Conservation (phyloP, 495 filamentous ascomycete genomes). For the Hypoxylon subgilvum region DNA sequence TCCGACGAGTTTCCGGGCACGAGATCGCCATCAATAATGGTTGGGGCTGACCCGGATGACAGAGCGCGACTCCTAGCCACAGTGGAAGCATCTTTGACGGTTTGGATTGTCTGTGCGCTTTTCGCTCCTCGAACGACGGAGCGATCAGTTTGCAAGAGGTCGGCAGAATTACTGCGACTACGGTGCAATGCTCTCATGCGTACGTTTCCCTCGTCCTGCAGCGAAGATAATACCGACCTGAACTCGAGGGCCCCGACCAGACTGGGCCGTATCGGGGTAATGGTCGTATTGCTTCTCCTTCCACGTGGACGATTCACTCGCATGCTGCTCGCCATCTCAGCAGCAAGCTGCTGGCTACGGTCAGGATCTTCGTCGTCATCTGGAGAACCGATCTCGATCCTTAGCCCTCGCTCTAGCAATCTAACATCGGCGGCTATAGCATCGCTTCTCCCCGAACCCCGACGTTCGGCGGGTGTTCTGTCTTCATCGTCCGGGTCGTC, state of each 20-base stretch:
- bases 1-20: slow-evolving; percentile 14
- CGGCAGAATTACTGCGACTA: slow-evolving; percentile 74
- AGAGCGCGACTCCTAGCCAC: slow-evolving; percentile 27
- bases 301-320: slow-evolving; percentile 75
- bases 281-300: slow-evolving; percentile 70
- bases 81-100: slow-evolving; percentile 10
- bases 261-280: slow-evolving; percentile 87
- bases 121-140: not conserved
- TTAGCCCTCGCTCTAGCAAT: slow-evolving; percentile 67
- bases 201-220: slow-evolving; percentile 79
- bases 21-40: slow-evolving; percentile 29
- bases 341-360: slow-evolving; percentile 71
- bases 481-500: slow-evolving; percentile 78
- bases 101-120: slow-evolving; percentile 23
- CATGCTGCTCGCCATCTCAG: slow-evolving; percentile 92
- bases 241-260: slow-evolving; percentile 95
- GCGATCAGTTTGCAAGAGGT: slow-evolving; percentile 45
- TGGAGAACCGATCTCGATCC: slow-evolving; percentile 54
- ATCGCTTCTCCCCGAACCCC: slow-evolving; percentile 34
- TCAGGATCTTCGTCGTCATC: slow-evolving; percentile 76
- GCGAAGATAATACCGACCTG: slow-evolving; percentile 79
- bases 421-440: slow-evolving; percentile 69
- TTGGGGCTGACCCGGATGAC: slow-evolving; percentile 35
- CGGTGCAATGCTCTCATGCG: slow-evolving; percentile 67
- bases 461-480: slow-evolving; percentile 57